A percentile compares a stretch with the other conserved stretches of the same genome.
phyloP scores from a whole-genome alignment of 2,329 filamentous ascomycete species.

The Polytolypa hystricis region DNA sequence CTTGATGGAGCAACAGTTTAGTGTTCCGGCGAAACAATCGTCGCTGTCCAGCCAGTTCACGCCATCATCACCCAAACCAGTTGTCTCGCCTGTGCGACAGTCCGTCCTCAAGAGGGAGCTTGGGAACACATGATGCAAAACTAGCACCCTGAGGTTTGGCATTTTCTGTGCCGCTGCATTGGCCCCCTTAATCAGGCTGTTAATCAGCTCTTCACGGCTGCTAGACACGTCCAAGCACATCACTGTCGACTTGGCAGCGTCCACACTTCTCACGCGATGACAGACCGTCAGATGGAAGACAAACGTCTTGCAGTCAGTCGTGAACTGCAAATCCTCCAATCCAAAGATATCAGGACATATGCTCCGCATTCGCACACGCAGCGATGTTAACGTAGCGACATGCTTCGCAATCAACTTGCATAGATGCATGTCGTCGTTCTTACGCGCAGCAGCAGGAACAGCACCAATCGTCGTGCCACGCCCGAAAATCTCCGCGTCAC shows the following conservation, averaged over 20 bases:
- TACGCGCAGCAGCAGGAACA: too few relatives aligned
- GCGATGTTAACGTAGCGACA: not conserved
- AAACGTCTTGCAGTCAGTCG: not conserved
- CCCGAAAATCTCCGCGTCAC: conserved; percentile 1
- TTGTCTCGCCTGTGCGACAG: conserved; percentile 2
- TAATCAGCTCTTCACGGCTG: conserved; percentile 3
- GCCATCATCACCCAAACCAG: not conserved
- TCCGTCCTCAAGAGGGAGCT: conserved; percentile 1
- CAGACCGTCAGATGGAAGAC: conserved; percentile 4
- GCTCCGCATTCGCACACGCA: conserved; percentile 5
- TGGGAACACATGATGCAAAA: conserved; percentile 4
- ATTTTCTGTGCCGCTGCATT: not conserved
- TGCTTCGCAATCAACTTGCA: conserved; percentile 2
- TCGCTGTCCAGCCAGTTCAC: conserved; percentile 6
- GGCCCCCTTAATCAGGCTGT: conserved; percentile 3
- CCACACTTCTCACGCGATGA: not conserved
- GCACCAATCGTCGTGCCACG: not conserved
- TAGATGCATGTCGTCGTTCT: not conserved
- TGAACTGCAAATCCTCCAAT: not conserved
- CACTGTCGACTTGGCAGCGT: not conserved
- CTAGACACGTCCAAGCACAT: not conserved
- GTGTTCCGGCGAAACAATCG: too few relatives aligned
- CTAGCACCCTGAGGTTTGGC: conserved; percentile 1
- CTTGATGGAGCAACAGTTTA: too few relatives aligned
- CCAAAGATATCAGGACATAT: conserved; percentile 7